These are phyloP conservation scores for Leptographium galeiforme DNA, from an alignment of 2,329 filamentous ascomycete species.

Conservation along the genomic window DNA sequence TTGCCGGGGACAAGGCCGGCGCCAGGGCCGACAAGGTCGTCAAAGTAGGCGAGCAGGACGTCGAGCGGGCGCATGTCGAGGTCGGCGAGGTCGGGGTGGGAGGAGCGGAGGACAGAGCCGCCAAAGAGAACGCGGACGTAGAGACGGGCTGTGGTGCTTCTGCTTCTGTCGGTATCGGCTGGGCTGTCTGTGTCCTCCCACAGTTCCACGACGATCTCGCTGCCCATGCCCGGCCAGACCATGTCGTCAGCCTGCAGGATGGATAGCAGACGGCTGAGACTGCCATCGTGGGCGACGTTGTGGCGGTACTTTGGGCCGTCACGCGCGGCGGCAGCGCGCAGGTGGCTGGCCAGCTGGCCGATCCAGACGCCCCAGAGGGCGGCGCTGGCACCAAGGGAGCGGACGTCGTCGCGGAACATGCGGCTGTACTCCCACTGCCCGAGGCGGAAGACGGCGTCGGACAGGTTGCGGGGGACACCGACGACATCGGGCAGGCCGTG, in stretches of 20 bases:
- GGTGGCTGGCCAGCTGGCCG: conserved; percentile 54
- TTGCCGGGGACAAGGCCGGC: conserved; percentile 21
- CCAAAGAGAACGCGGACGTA: conserved; percentile 60
- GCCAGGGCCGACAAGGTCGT: conserved; percentile 49
- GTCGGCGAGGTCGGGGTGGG: conserved; percentile 50
- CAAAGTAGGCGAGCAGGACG: conserved; percentile 54
- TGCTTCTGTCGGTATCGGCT: conserved; percentile 7
- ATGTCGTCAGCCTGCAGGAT: conserved; percentile 61
- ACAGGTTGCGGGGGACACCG: conserved; percentile 42
- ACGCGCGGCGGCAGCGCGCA: conserved; percentile 27
- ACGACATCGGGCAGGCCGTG: conserved; percentile 50
- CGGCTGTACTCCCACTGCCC: conserved; percentile 73
- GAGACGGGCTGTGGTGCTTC: conserved; percentile 4
- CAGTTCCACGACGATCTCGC: conserved; percentile 65
- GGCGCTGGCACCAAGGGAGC: conserved; percentile 47
- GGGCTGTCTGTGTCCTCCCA: conserved; percentile 23
- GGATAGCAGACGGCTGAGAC: conserved; percentile 50
- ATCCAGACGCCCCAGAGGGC: conserved; percentile 59
- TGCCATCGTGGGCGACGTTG: conserved; percentile 72
- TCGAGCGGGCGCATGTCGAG: conserved; percentile 60
- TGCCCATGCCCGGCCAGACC: conserved; percentile 78
- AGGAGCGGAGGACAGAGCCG: conserved; percentile 52
- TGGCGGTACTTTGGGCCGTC: conserved; percentile 43
- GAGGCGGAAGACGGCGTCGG: conserved; percentile 59
- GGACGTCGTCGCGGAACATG: conserved; percentile 55